phyloP scores from a whole-genome alignment of 2,329 filamentous ascomycete genomes.

The Bimuria novae-zelandiae region DNA sequence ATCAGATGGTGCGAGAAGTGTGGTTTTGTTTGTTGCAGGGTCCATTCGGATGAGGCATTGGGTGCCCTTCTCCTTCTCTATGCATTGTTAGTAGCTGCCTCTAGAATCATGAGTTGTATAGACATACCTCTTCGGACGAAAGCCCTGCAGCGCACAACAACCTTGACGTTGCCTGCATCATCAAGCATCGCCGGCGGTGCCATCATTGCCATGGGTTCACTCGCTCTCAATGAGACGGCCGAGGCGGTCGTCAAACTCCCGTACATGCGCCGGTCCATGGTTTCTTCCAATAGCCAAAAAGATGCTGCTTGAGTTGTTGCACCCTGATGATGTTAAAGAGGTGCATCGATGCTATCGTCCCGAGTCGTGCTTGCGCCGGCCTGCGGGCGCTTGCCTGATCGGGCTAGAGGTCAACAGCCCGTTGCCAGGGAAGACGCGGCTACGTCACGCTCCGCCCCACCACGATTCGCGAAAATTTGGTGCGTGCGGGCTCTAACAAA shows the following conservation, averaged over 20 bases:
- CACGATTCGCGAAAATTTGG: slow-evolving; percentile 19
- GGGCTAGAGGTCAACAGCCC: slow-evolving; percentile 35
- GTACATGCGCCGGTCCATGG: slow-evolving; percentile 38
- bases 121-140: slow-evolving; percentile 52
- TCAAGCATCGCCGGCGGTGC: slow-evolving; percentile 40
- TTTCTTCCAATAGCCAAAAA: slow-evolving; percentile 28
- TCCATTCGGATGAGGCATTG: slow-evolving; percentile 93
- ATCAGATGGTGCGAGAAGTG: slow-evolving; percentile 71
- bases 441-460: slow-evolving; percentile 36
- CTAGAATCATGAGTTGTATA: neutral
- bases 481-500: slow-evolving; percentile 20
- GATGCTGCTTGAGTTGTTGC: slow-evolving; percentile 28
- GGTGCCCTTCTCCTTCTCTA: slow-evolving; percentile 80
- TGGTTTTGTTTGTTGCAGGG: slow-evolving; percentile 82
- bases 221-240: slow-evolving; percentile 51
- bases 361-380: slow-evolving; percentile 15
- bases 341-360: slow-evolving; percentile 32
- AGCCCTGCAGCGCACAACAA: slow-evolving; percentile 55
- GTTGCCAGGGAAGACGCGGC: slow-evolving; percentile 26
- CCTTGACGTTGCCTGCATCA: slow-evolving; percentile 56
- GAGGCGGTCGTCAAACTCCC: slow-evolving; percentile 44
- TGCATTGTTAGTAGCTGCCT: slow-evolving; percentile 25
- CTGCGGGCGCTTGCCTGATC: slow-evolving; percentile 27
- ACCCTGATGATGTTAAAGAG: slow-evolving; percentile 35
- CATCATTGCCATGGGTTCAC: slow-evolving; percentile 40